Evolutionary conservation across 495 filamentous ascomycete species (phyloP).

Genomic region (Polyplosphaeria fusca): DNA sequence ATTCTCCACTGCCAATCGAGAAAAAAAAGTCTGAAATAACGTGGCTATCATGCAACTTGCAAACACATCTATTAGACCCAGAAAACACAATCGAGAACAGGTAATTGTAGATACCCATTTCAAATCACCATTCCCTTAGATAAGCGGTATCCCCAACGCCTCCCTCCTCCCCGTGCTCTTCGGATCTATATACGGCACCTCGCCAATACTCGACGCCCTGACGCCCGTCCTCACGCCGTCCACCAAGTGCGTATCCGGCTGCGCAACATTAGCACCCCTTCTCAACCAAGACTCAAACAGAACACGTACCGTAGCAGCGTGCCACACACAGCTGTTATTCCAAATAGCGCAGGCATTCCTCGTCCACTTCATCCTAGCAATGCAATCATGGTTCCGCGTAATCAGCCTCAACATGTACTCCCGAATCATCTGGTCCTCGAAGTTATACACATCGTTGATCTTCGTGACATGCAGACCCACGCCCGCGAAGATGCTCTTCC

Average conservation of each 20-base stretch:
- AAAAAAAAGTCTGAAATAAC: too few species aligned
- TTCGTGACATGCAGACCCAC: conserved; percentile 44
- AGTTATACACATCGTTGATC: conserved; percentile 41
- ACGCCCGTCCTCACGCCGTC: conserved; percentile 42
- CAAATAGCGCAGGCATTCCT: conserved; percentile 44
- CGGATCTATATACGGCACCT: conserved; percentile 50
- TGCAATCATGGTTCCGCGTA: conserved; percentile 45
- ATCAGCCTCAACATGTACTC: conserved; percentile 46
- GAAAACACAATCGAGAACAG: too few species aligned
- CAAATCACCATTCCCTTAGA: too few species aligned
- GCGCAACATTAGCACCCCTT: neutral
- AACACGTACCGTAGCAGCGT: conserved; percentile 43
- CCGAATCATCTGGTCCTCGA: conserved; percentile 44
- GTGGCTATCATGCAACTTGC: too few species aligned
- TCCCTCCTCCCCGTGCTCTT: conserved; percentile 47
- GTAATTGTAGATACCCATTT: too few species aligned
- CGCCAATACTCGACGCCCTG: conserved; percentile 46
- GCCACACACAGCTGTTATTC: conserved; percentile 38
- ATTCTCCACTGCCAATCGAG: too few species aligned
- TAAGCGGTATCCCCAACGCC: conserved; percentile 39
- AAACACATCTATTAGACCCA: too few species aligned
- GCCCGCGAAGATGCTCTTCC: conserved; percentile 49
- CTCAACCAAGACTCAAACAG: neutral
- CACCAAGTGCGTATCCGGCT: conserved; percentile 47
- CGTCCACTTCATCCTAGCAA: conserved; percentile 48